A percentile compares a stretch with the other conserved stretches of the same genome.
Evolutionary conservation across 805 yeast genomes (phyloP).

Genomic region (Candida berthetii): DNA sequence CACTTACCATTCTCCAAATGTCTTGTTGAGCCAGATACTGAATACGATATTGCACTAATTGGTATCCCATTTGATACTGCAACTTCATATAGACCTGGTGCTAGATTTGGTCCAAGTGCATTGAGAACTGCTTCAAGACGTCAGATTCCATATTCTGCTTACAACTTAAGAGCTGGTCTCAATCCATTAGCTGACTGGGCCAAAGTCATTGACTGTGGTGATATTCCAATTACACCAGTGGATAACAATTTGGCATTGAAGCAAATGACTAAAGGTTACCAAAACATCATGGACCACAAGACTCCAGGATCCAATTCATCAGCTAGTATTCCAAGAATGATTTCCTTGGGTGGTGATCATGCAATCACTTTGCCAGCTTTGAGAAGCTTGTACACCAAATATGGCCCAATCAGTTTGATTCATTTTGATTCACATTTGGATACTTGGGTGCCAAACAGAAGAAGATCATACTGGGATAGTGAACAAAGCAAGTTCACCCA

Average conservation of each 20-base stretch:
- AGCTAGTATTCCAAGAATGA: conserved; percentile 45
- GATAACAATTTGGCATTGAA: conserved; percentile 53
- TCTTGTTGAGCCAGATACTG: conserved; percentile 36
- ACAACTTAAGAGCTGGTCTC: conserved; percentile 57
- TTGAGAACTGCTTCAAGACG: conserved; percentile 68
- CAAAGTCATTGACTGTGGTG: conserved; percentile 53
- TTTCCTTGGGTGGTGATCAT: conserved; percentile 78
- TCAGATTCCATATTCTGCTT: too few species aligned
- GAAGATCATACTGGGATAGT: conserved; percentile 52
- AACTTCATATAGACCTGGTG: conserved; percentile 72
- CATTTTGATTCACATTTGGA: conserved; percentile 82
- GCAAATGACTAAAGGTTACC: conserved; percentile 51
- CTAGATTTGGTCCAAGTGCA: conserved; percentile 77
- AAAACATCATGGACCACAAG: conserved; percentile 12
- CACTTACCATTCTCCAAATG: conserved; percentile 61
- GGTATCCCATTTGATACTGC: conserved; percentile 88
- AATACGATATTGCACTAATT: conserved; percentile 64
- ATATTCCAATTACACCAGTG: conserved; percentile 57
- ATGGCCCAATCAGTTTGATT: conserved; percentile 63
- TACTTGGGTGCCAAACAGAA: conserved; percentile 67
- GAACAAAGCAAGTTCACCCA: conserved; percentile 54
- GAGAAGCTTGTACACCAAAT: conserved; percentile 47
- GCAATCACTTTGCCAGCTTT: conserved; percentile 63
- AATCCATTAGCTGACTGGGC: conserved; percentile 51
- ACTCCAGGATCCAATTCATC: conserved; percentile 9